These are phyloP conservation scores for Nigrospora sphaerica DNA, from an alignment of 2,329 filamentous ascomycete genomes.

Conservation along the genomic window DNA sequence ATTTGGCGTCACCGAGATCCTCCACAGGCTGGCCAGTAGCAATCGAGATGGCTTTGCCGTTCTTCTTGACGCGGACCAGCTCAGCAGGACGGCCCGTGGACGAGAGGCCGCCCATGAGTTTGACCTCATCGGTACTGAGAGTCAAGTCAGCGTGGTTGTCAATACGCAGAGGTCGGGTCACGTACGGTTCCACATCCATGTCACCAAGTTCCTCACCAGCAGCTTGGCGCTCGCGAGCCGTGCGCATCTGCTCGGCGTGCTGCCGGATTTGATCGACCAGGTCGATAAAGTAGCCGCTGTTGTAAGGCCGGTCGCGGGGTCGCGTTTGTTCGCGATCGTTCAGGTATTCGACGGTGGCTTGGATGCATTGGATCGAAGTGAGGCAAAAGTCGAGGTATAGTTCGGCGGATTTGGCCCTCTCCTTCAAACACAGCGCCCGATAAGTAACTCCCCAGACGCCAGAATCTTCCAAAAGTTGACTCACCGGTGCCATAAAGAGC, in stretches of 20 bases:
- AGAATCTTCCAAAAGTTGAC: conserved; percentile 50
- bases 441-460: conserved; percentile 58
- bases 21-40: conserved; percentile 61
- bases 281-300: conserved; percentile 94
- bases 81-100: conserved; percentile 78
- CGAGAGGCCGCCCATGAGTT: conserved; percentile 72
- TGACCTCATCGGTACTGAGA: conserved; percentile 57
- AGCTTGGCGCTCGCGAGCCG: conserved; percentile 60
- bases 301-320: conserved; percentile 82
- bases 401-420: conserved; percentile 63
- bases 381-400: conserved; percentile 84
- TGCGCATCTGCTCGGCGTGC: conserved; percentile 79
- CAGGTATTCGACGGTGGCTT: conserved; percentile 80
- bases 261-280: conserved; percentile 87
- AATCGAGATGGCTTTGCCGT: conserved; percentile 74
- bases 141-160: conserved; percentile 15
- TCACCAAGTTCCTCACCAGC: conserved; percentile 41
- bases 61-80: conserved; percentile 73
- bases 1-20: conserved; percentile 37
- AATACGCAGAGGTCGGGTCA: conserved; percentile 11
- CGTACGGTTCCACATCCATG: conserved; percentile 54
- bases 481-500: conserved; percentile 88
- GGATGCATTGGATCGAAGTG: conserved; percentile 81
- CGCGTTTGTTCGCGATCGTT: conserved; percentile 81
- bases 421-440: conserved; percentile 68